Percentiles rank a stretch among this genome's conserved stretches.
Conservation (phyloP, 2,329 filamentous ascomycete species). For the Diaporthe ilicicola region DNA sequence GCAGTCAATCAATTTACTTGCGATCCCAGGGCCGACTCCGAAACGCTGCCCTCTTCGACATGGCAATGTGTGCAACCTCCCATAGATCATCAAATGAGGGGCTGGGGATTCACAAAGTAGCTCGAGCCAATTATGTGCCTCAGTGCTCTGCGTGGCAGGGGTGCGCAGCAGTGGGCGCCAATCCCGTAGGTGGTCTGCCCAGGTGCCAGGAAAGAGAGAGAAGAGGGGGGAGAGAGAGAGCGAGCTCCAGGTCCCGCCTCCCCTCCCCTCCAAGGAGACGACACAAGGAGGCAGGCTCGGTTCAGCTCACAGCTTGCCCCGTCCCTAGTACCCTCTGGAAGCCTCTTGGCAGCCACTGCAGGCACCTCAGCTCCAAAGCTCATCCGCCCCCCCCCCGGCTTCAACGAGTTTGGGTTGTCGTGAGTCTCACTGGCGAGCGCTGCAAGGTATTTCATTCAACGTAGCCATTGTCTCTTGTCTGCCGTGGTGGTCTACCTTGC, state of each 20-base stretch:
- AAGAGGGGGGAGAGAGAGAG: not conserved
- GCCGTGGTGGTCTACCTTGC: too few species aligned
- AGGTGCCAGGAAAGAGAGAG: not conserved
- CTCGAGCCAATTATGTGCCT: conserved; percentile 24
- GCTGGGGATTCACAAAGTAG: conserved; percentile 27
- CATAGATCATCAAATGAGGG: conserved; percentile 19
- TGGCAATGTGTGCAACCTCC: conserved; percentile 11
- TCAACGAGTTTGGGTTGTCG: not conserved
- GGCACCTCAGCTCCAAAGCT: not conserved
- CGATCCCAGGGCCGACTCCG: not conserved
- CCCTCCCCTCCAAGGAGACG: not conserved
- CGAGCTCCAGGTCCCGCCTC: not conserved
- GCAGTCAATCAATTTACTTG: not conserved
- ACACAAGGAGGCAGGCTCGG: not conserved
- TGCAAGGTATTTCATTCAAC: too few species aligned
- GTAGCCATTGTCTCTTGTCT: too few species aligned
- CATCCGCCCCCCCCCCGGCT: not conserved
- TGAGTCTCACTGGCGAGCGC: too few species aligned
- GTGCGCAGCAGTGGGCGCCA: conserved; percentile 3
- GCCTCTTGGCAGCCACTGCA: not conserved
- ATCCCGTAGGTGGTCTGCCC: conserved; percentile 16
- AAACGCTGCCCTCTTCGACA: conserved; percentile 8
- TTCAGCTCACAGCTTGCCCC: not conserved
- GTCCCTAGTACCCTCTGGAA: not conserved
- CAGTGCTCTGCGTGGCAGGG: conserved; percentile 15